Evolutionary conservation across 139 green algal genomes (phyloP).

Genomic region (Picochlorum costavermella): DNA sequence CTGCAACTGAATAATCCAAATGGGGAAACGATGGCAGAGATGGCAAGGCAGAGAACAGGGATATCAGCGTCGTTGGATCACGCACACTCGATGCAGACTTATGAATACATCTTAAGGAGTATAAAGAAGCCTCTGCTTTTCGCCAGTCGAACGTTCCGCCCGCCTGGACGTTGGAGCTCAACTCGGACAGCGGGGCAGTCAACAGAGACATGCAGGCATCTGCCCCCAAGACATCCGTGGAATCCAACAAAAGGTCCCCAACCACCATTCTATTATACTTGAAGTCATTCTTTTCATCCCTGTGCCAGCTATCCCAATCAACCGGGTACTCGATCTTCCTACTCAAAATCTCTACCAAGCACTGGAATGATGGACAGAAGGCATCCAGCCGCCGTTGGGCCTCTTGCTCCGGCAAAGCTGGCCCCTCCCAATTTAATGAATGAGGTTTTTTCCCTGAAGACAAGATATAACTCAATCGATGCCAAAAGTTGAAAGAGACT

Average conservation of each 20-base stretch:
- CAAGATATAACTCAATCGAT: constrained; percentile 48
- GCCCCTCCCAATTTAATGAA: constrained; percentile 21
- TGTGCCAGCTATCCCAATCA: constrained; percentile 37
- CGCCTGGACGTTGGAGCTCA: constrained; percentile 6
- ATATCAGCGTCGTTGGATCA: constrained; percentile 43
- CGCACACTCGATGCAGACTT: constrained; percentile 18
- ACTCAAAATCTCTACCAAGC: constrained; percentile 55
- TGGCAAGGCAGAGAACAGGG: constrained; percentile 50
- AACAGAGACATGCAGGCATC: constrained; percentile 43
- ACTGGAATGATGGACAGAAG: constrained; percentile 65
- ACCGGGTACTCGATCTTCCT: constrained; percentile 40
- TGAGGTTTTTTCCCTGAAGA: constrained; percentile 23
- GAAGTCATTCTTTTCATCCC: constrained; percentile 63
- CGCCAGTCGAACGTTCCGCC: constrained; percentile 52
- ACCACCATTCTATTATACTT: constrained; percentile 41
- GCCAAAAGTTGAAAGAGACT: constrained; percentile 91
- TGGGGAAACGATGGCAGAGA: constrained; percentile 34
- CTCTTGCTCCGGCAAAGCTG: constrained; percentile 20
- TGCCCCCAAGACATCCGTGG: constrained; percentile 45
- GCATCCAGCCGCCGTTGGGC: constrained; percentile 29
- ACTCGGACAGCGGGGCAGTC: constrained; percentile 45
- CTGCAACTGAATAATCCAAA: constrained; percentile 50
- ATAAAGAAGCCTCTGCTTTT: constrained; percentile 60
- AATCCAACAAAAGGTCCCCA: constrained; percentile 61
- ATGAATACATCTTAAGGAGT: constrained; percentile 60